Evolutionary conservation across 148 eudicot genomes (phyloP), one percentile per base, ranked within the genome.

Genomic region (Polygonum maritimum): DNA sequence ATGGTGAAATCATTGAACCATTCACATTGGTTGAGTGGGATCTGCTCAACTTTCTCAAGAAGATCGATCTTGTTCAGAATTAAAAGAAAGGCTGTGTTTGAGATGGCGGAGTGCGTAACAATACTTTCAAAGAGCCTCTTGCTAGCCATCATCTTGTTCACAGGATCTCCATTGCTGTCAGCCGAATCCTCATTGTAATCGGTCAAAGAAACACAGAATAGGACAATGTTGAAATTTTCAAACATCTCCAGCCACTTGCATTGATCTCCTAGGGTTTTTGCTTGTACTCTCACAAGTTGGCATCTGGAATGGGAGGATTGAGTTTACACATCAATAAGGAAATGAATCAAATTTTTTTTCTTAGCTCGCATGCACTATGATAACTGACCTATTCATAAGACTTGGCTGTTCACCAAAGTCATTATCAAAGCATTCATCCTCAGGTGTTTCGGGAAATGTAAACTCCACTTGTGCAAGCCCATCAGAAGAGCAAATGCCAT

Each of bases 221-320:
- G 67, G 74, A 94, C 85, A 0, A 94, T 79, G 26, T 80, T 77
- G 12, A 83, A 80, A 45, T 88, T 90, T 85, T 89, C 94, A 57
- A 94, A 94, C 97, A 89, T 94, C 81, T 83, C 88, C 44, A 94
- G 41, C 97, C 90, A 90, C 80, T 88, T 94, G 88, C 91, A 87
- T 74, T 88, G 87, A 76, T 89, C 76, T 78, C 97, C 95, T 1
- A 94, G 87, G 82, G 86, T 83, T 79, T 85, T 85, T 40, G 88
- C 40, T 35, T 77, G 82, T 52, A 89, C 84, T 82, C 95, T 81
- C 8, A 87, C 82, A 40, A 94, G 84, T 81, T 90, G 85, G 77
- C 75, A 90, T 75, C 90, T 90, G 86, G 73, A 63, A 52, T 18
- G 40, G 31, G 48, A 60, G 38, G 12, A 26, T 13, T 7, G 49